Evolutionary conservation across 31 red algal genomes (phyloP).

Genomic region (Porphyra umbilicalis): DNA sequence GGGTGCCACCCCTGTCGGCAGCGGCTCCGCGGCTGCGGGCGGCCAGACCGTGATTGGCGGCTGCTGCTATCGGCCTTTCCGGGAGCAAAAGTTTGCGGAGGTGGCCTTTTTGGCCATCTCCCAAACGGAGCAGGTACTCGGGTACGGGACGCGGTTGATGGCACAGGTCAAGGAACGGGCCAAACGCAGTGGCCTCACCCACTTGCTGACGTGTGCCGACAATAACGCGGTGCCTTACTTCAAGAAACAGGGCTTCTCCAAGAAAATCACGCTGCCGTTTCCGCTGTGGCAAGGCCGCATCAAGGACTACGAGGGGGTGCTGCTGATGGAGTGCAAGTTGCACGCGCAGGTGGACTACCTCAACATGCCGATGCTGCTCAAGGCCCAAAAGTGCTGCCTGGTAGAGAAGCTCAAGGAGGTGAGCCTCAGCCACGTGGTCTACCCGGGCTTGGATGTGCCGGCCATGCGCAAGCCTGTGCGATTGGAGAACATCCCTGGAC

Average conservation of each 20-base stretch:
- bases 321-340: constrained; percentile 90
- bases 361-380: constrained; percentile 89
- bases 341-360: constrained; percentile 90
- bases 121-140: constrained; percentile 87
- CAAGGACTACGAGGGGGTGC: constrained; percentile 98
- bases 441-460: constrained; percentile 78
- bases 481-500: constrained; percentile 84
- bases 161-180: constrained; percentile 92
- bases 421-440: constrained; percentile 84
- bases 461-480: constrained; percentile 43
- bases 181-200: constrained; percentile 69
- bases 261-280: constrained; percentile 82
- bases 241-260: constrained; percentile 98
- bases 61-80: constrained; percentile 94
- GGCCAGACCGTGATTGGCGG: constrained; percentile 79
- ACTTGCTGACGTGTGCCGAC: constrained; percentile 93
- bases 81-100: constrained; percentile 83
- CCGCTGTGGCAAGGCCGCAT: constrained; percentile 97
- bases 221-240: constrained; percentile 98
- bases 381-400: constrained; percentile 90
- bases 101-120: constrained; percentile 98
- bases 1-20: constrained; percentile 5
- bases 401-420: constrained; percentile 94
- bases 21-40: background rate
- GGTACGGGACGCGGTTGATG: constrained; percentile 97